Evolutionary conservation across 1,284 basidiomycete species (phyloP).

Genomic region (Crepidotus sp.): DNA sequence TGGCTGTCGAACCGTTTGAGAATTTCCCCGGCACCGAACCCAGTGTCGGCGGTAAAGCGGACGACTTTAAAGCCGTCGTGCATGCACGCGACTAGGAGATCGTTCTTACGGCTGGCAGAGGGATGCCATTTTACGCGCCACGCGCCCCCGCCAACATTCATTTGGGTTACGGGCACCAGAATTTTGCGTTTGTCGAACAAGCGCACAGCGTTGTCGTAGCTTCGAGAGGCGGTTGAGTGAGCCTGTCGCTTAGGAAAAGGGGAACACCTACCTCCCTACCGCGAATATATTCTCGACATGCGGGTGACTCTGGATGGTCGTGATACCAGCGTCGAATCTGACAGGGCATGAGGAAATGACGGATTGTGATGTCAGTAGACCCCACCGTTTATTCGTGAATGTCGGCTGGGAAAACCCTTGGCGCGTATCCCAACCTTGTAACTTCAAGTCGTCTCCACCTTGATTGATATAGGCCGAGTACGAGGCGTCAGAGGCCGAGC

Average conservation of each 20-base stretch:
- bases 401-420: constrained; percentile 52
- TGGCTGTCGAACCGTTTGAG: constrained; percentile 69
- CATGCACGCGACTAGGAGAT: constrained; percentile 91
- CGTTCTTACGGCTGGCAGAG: constrained; percentile 41
- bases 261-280: constrained; percentile 68
- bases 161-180: constrained; percentile 45
- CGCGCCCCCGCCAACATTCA: constrained; percentile 81
- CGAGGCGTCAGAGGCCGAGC: background rate
- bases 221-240: constrained; percentile 32
- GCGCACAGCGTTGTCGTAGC: constrained; percentile 80
- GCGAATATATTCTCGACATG: constrained; percentile 76
- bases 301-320: constrained; percentile 82
- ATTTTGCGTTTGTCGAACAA: constrained; percentile 81
- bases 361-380: background rate
- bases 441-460: constrained; percentile 90
- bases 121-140: constrained; percentile 99
- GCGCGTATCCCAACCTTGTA: constrained; percentile 92
- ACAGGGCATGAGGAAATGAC: constrained; percentile 2
- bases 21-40: constrained; percentile 29
- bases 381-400: constrained; percentile 68
- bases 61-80: constrained; percentile 92
- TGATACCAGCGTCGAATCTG: constrained; percentile 91
- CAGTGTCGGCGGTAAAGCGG: constrained; percentile 31
- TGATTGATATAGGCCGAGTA: background rate
- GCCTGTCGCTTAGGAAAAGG: too few species aligned